Base-by-base conservation (phyloP, 2,329 filamentous ascomycete species). In the Pseudogymnoascus sp. region DNA sequence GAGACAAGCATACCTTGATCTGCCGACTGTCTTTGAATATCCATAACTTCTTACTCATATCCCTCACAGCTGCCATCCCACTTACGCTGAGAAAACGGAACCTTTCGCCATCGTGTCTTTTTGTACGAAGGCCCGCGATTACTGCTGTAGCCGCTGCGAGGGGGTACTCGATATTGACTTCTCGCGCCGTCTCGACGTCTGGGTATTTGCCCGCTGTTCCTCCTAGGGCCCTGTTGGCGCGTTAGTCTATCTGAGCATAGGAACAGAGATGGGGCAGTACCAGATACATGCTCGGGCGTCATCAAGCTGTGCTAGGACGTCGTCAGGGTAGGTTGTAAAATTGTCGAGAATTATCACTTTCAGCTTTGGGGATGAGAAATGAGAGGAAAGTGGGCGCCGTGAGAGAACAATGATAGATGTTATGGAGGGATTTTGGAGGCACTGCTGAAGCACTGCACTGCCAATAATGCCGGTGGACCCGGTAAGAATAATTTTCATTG, bases 401-500 rank as follows among this genome's bases (percentile, higher is more conserved):
- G 79, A 79, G 9, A 86, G 73, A 15, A 79, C 77, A 60, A 82
- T 71, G 37, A 84, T 72, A 21, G 78, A 79, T 2, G 77, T 79
- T 71, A 87, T 81, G 67, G 73, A 72, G 15, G 77, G 72, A 68
- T 80, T 75, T 3, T 69, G 67, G 61, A 87, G 76, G 68, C 79
- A 81, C 66, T 80, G 77, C 7, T 73, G 70, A 60, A 86, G 76
- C 31, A 85, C 76, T 67, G 81, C 79, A 31, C 73, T 68, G 61
- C 84, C 84, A 62, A 85, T 77, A 67, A 79, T 78, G 65, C 84
- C 84, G n/a, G 82, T 87, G 21, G 75, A 75, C 58, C 84, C 84
- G 5, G 80, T 78, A 36, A 87, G 73, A 63, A 87, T 79, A 67
- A 86, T 74, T 69, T 86, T 85, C 83, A 86, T 85, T 39, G 40